A percentile compares a stretch with the other conserved stretches of the same genome.
phyloP scores from a whole-genome alignment of 441 rosid genomes.

The Sinapis alba region DNA sequence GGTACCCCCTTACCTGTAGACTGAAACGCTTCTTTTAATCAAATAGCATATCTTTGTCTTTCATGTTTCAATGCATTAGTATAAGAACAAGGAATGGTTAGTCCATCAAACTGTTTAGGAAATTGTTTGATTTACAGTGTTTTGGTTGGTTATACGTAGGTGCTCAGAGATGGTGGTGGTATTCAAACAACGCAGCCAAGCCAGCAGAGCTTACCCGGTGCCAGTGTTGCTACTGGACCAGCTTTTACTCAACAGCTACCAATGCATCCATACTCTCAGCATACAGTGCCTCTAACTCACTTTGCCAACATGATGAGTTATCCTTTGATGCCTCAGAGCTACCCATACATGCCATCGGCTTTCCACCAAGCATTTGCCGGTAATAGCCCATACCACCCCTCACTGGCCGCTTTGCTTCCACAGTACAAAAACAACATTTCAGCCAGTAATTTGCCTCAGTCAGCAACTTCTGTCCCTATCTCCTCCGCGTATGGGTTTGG shows the following conservation, averaged over 20 bases:
- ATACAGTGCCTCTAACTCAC: conserved; percentile 72
- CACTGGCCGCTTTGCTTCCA: conserved; percentile 76
- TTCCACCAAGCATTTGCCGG: conserved; percentile 82
- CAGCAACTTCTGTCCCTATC: conserved; percentile 50
- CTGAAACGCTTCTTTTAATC: not conserved
- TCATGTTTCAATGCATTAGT: not conserved
- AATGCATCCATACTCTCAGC: conserved; percentile 85
- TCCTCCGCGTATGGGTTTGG: conserved; percentile 88
- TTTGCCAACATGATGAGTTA: conserved; percentile 83
- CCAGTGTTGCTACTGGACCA: conserved; percentile 66
- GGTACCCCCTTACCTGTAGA: conserved; percentile 41
- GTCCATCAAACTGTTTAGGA: not conserved
- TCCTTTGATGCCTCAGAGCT: conserved; percentile 85
- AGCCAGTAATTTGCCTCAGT: conserved; percentile 58
- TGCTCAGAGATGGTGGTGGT: conserved; percentile 52
- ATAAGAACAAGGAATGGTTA: not conserved
- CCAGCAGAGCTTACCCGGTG: conserved; percentile 62
- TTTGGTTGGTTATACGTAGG: conserved; percentile 41
- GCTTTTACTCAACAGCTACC: conserved; percentile 73
- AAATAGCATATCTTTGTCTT: not conserved
- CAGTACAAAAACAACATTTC: conserved; percentile 60
- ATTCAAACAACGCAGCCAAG: conserved; percentile 57
- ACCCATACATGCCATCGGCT: conserved; percentile 83
- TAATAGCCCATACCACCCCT: conserved; percentile 73
- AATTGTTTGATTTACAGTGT: not conserved